These are phyloP conservation scores for Tylopilus cervinicoccineus DNA, from an alignment of 768 basidiomycete genomes.

Conservation along the genomic window DNA sequence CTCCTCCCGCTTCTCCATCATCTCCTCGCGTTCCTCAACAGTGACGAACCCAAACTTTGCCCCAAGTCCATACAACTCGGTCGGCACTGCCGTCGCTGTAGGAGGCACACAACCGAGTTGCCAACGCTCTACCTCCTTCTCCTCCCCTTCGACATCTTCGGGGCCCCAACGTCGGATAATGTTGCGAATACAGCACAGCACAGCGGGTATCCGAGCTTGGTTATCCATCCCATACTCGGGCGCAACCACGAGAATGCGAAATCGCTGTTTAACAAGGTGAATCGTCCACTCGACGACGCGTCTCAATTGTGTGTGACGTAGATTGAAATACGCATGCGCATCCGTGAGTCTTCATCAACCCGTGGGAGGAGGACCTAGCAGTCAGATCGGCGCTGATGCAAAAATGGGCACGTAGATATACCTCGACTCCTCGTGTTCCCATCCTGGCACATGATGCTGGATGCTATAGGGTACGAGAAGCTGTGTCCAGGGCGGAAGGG, in stretches of 20 bases:
- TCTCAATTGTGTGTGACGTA: constrained; percentile 14
- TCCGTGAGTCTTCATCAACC: background rate
- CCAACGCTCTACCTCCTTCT: no score
- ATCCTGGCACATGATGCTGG: no score
- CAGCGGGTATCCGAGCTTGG: constrained; percentile 22
- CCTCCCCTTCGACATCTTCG: background rate
- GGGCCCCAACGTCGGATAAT: constrained; percentile 18
- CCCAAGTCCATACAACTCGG: no score
- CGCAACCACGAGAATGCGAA: constrained; percentile 12
- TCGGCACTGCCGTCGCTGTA: no score
- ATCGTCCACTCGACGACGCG: background rate
- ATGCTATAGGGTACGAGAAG: no score
- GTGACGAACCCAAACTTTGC: no score
- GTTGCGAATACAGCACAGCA: constrained; percentile 25
- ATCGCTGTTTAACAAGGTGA: constrained; percentile 19
- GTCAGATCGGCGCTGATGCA: no score
- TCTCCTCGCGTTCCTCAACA: background rate
- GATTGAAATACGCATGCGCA: constrained; percentile 21
- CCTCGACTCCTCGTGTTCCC: no score
- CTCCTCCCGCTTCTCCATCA: background rate
- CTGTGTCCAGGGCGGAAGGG: no score
- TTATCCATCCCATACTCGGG: constrained; percentile 13
- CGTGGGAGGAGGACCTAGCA: no score
- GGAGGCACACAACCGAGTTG: no score
- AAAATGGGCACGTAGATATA: no score